Conservation (phyloP, 768 basidiomycete species). For the Kwoniella newhampshirensis region DNA sequence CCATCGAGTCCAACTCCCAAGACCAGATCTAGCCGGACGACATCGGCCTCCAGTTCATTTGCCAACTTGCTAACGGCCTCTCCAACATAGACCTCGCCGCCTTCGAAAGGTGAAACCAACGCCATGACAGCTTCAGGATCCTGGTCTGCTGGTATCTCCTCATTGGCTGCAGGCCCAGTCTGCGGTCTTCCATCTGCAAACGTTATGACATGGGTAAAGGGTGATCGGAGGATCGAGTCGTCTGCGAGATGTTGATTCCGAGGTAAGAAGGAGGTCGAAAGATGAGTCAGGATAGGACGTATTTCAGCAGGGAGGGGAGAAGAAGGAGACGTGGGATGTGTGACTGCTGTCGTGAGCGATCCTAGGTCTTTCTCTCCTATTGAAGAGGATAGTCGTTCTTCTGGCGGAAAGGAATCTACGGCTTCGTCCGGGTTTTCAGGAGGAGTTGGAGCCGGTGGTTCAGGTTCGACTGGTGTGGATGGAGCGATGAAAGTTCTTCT, state of each 20-base stretch:
- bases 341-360: slow-evolving; percentile 8
- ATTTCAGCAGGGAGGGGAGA: slow-evolving; percentile 17
- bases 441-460: neutral
- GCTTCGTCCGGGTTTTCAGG: neutral
- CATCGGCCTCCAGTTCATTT: slow-evolving; percentile 69
- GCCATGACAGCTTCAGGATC: slow-evolving; percentile 22
- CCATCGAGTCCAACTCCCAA: slow-evolving; percentile 87
- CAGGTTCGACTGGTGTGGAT: slow-evolving; percentile 1
- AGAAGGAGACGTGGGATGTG: slow-evolving; percentile 6
- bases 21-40: slow-evolving; percentile 77
- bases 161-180: slow-evolving; percentile 4
- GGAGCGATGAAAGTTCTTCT: slow-evolving; percentile 15
- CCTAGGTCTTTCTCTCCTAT: neutral
- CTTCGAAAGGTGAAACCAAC: slow-evolving; percentile 69
- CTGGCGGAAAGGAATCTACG: neutral
- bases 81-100: slow-evolving; percentile 78
- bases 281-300: slow-evolving; percentile 17
- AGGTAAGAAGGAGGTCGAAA: slow-evolving; percentile 31
- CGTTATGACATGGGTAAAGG: slow-evolving; percentile 12
- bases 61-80: slow-evolving; percentile 77
- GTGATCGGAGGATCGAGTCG: neutral
- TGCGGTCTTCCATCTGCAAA: slow-evolving; percentile 19
- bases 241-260: slow-evolving; percentile 28
- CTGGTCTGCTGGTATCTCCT: neutral
- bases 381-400: slow-evolving; percentile 1